Evolutionary conservation across 306 rosid species (phyloP).

Genomic region (Acacia confusa): DNA sequence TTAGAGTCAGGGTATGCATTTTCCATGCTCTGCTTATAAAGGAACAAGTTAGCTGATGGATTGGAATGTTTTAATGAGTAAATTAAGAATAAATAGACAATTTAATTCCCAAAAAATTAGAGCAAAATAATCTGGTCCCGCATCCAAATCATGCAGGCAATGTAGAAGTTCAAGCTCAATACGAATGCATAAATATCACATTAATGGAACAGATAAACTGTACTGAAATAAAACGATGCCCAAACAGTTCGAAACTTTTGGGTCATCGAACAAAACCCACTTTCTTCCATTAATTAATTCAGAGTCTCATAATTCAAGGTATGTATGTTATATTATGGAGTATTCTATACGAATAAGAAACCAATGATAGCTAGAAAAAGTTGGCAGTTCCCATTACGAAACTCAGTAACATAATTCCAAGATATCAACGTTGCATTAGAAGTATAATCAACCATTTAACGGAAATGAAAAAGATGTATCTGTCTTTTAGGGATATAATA

Average conservation of each 20-base stretch:
- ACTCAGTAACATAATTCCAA: constrained; percentile 36
- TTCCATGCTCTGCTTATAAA: constrained; percentile 87
- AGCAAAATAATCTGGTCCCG: constrained; percentile 9
- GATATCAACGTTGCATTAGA: constrained; percentile 39
- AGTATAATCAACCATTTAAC: constrained; percentile 30
- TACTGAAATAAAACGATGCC: constrained; percentile 33
- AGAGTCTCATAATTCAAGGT: constrained; percentile 19
- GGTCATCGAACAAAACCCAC: constrained; percentile 1
- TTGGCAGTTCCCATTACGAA: constrained; percentile 33
- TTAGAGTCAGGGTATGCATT: constrained; percentile 93
- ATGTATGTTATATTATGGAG: not conserved
- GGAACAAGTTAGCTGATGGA: constrained; percentile 35
- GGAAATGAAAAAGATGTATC: constrained; percentile 10
- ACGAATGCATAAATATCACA: constrained; percentile 25
- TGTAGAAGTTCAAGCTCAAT: constrained; percentile 16
- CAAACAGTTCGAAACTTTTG: constrained; percentile 1
- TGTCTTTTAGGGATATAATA: constrained; percentile 23
- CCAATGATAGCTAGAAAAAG: constrained; percentile 23
- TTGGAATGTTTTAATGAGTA: constrained; percentile 31
- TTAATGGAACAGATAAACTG: constrained; percentile 12
- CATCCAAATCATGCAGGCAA: constrained; percentile 24
- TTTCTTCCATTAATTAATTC: constrained; percentile 20
- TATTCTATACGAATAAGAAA: constrained; percentile 32
- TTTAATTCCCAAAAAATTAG: constrained; percentile 17
- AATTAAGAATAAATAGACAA: constrained; percentile 28